Base-by-base conservation (phyloP, 495 filamentous ascomycete species). In the Neurospora sp. region DNA sequence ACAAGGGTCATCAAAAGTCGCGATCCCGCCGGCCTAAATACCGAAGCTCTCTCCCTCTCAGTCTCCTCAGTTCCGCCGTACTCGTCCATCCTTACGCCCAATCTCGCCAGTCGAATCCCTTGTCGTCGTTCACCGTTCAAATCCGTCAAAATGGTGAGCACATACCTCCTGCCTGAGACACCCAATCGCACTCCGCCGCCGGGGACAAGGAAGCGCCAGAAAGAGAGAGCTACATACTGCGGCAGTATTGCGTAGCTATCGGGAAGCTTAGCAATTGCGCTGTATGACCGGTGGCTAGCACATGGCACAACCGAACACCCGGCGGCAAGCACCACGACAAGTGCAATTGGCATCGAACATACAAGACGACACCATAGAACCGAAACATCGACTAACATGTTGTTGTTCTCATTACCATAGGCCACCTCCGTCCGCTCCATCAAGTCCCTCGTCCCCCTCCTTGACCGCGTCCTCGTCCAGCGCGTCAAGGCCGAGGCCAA, bases 391-490 rank as follows among this genome's bases (percentile, higher is more conserved):
- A 35, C 54, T 66, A 35, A 66, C 54, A 16, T 18, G 14, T 66
- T 66, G 9, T 35, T 62, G 27, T 16, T 18, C 4, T 31, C 71
- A 6, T 72, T 20, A 40, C 5, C 62, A 75, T 70, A 89, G 88
- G 82, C 89, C 74, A 89, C 89, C 79, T 89, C 93, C 80, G 89
- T 99, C 88, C 94, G 94, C 83, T 96, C 92, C 80, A 93, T 99
- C 90, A 96, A 94, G 86, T 91, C 90, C 82, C 94, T 99, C 79
- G 92, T 91, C 54, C 96, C 96, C 72, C 95, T 99, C 78, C 90
- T 99, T 83, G 96, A 99, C 91, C 96, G 96, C 81, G 93, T 99
- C 77, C 90, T 99, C 74, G 93, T 99, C 77, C 96, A 99, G 90
- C 93, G 96, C 83, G 86, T 98, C 87, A 98, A 98, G 86, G 92